Evolutionary conservation across 2,329 filamentous ascomycete genomes (phyloP).

Genomic region (Metarhizium anisopliae): DNA sequence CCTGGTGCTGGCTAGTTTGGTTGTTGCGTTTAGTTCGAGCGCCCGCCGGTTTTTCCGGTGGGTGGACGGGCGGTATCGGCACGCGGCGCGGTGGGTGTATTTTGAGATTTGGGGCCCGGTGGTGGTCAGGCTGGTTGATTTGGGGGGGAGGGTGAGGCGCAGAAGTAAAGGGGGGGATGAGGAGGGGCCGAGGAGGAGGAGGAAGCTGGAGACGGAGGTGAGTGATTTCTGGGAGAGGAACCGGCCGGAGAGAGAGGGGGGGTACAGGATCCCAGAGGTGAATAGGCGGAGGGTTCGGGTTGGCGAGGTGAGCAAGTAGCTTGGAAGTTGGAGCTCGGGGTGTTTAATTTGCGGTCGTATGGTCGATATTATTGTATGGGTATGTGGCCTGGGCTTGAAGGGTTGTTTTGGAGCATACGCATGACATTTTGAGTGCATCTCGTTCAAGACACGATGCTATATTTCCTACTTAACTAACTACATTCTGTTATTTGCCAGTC

Average conservation of each 20-base stretch:
- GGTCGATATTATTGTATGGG: not conserved
- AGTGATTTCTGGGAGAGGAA: slow-evolving; percentile 35
- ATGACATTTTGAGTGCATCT: too few relatives aligned
- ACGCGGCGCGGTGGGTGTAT: slow-evolving; percentile 13
- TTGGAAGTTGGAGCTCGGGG: too few relatives aligned
- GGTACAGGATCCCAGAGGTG: slow-evolving; percentile 29
- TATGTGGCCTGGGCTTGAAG: not conserved
- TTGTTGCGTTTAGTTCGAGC: slow-evolving; percentile 46
- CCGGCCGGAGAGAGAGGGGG: slow-evolving; percentile 27
- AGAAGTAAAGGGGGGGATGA: slow-evolving; percentile 8
- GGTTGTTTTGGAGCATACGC: too few relatives aligned
- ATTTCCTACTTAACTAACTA: too few relatives aligned
- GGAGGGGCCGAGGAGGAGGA: slow-evolving; percentile 10
- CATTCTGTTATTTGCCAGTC: too few relatives aligned
- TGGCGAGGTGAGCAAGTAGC: not conserved
- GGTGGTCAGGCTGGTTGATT: slow-evolving; percentile 1
- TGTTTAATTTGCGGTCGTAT: not conserved
- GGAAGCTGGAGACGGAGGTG: slow-evolving; percentile 21
- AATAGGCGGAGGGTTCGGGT: slow-evolving; percentile 18
- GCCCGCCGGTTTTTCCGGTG: slow-evolving; percentile 24
- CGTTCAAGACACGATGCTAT: too few relatives aligned
- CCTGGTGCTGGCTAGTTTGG: slow-evolving; percentile 40
- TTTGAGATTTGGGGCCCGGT: slow-evolving; percentile 14
- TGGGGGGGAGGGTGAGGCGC: slow-evolving; percentile 10
- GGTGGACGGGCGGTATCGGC: slow-evolving; percentile 10